Base-by-base conservation (phyloP, 805 yeast genomes). In the Wickerhamiella galacta region DNA sequence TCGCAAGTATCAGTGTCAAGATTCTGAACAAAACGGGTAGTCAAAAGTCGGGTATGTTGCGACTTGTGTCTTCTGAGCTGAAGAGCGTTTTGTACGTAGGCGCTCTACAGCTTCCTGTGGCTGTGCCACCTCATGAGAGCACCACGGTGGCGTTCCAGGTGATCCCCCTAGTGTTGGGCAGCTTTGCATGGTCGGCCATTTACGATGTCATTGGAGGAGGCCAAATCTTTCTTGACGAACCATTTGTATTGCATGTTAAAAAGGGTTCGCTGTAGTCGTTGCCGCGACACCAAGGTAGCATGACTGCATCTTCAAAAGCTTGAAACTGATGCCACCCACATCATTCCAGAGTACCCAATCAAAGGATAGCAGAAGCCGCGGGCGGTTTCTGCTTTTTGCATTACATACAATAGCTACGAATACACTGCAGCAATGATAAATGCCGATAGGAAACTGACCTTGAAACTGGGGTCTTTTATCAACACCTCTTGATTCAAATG, bases 171-270 rank as follows among this genome's bases (percentile, higher is more conserved):
- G 85, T 78, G 34, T 63, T 64, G 28, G 96, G 95, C 2, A 75
- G 70, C 30, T 83, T 75, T 48, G 90, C 80, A 49, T 75, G 93
- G 76, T 81, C 85, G 1, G 66, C 68, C 0, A 52, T 71, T 10
- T 59, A 72, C 40, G 78, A 73, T 34, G 68, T 64, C 35, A 25
- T 46, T 20, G 35, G 35, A 10, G 36, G 34, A 12, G 47, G 42
- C 20, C 34, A 42, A 6, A 41, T 45, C 9, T 36, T 40, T 21
- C 41, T 41, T 18, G 34, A 40, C 10, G 44, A 37, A 17, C 32
- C 39, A 35, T 30, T 39, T 36, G 20, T 48, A 36, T 12, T 48
- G 31, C 38, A 33, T 31, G 36, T 44, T 3, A 36, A 35, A 19
- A 14, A 14, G 12, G 11, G 8, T n/a, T 10, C 14, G 6, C n/a